Conservation (phyloP, 2,329 filamentous ascomycete species). For the Dactylellina sp. region DNA sequence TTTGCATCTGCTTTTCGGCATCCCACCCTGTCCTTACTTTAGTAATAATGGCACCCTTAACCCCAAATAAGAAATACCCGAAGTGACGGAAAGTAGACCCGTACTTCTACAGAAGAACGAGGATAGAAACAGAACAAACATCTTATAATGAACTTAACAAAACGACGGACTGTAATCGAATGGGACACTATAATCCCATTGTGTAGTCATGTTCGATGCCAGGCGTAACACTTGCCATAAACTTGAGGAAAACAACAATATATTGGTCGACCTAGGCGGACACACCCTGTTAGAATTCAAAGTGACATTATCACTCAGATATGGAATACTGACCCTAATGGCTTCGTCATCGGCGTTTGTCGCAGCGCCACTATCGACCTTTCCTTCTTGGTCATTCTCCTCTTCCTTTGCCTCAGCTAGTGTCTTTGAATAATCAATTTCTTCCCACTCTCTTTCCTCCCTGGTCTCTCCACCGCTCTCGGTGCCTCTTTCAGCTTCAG, state of each 20-base stretch:
- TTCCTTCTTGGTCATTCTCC: slow-evolving; percentile 48
- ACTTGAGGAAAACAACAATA: slow-evolving; percentile 86
- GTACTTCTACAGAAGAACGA: neutral
- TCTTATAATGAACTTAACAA: neutral
- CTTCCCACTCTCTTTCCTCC: slow-evolving; percentile 74
- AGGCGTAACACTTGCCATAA: slow-evolving; percentile 89
- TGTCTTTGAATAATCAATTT: slow-evolving; percentile 64
- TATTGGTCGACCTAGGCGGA: slow-evolving; percentile 80
- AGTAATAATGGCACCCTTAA: too few species aligned
- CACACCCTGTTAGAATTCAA: slow-evolving; percentile 1
- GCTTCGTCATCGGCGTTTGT: slow-evolving; percentile 49
- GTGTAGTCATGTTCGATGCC: slow-evolving; percentile 98
- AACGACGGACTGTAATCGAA: neutral
- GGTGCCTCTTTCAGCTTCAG: slow-evolving; percentile 55
- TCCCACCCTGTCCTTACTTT: too few species aligned
- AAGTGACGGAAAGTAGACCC: too few species aligned
- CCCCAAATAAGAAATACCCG: too few species aligned
- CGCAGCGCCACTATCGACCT: slow-evolving; percentile 45
- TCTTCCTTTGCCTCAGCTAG: slow-evolving; percentile 52
- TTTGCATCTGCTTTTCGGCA: too few species aligned
- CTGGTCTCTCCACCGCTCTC: slow-evolving; percentile 61
- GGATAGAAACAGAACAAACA: neutral
- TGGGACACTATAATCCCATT: slow-evolving; percentile 68
- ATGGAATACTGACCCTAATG: slow-evolving; percentile 31
- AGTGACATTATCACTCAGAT: neutral